These are phyloP conservation scores for Talaromyces wortmannii DNA, from an alignment of 495 filamentous ascomycete species.

Conservation along the genomic window DNA sequence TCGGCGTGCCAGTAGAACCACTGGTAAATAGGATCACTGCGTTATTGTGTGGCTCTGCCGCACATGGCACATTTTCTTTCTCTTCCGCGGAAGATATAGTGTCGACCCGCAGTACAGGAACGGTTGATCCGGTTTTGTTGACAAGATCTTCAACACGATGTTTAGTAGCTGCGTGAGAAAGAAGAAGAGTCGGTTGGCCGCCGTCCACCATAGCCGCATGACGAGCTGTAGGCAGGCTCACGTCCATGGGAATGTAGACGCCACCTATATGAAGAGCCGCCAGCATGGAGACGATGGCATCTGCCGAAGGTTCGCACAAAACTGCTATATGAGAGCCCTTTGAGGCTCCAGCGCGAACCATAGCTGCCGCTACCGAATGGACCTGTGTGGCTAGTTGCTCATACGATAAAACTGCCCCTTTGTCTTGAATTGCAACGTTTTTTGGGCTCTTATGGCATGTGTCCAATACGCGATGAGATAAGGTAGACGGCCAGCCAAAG, in stretches of 20 bases:
- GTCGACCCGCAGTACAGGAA: no score
- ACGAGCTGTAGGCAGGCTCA: conserved; percentile 1
- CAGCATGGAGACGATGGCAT: conserved; percentile 48
- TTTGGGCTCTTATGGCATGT: conserved; percentile 5
- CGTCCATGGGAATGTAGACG: conserved; percentile 48
- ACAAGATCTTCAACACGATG: no score
- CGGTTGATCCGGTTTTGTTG: no score
- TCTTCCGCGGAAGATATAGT: no score
- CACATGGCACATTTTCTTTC: no score
- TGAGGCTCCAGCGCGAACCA: conserved; percentile 7
- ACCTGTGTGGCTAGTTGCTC: conserved; percentile 2
- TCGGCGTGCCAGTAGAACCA: no score
- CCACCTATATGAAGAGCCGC: conserved; percentile 41
- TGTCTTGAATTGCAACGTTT: conserved; percentile 10
- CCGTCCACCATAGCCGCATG: no score
- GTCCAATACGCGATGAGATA: conserved; percentile 25
- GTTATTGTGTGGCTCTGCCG: no score
- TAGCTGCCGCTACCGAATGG: conserved; percentile 2
- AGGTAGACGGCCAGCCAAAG: conserved; percentile 22
- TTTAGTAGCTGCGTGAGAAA: no score
- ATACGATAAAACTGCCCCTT: conserved; percentile 10
- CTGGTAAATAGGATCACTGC: no score
- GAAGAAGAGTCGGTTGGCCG: no score
- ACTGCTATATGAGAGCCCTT: conserved; percentile 15
- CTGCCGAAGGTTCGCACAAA: conserved; percentile 16